Evolutionary conservation across 345 rosid genomes (phyloP), one percentile per base, ranked within the genome.

Genomic region (Citrus sp.): DNA sequence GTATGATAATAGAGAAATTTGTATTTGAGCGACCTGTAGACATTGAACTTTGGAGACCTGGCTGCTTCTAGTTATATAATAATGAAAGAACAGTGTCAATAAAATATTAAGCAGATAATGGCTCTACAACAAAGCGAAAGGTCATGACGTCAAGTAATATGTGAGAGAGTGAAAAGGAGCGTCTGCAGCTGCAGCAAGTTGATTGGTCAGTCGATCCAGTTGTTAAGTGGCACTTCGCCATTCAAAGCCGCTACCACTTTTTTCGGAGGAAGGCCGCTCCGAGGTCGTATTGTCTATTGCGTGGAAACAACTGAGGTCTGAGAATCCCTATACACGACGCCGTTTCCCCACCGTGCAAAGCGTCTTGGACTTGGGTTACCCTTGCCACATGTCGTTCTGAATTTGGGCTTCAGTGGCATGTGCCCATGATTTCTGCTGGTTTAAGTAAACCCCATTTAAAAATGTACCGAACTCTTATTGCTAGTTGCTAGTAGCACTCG

Each of bases 61-160:
- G 40, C 25, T 28, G 46, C 38, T 7, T 34, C 66, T 56, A 27
- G 18, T 64, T 34, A 40, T 58, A 72, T 42, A 63, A 66, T 32
- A 12, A 2, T 3, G 3, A 46, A 46, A 46, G 14, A 27, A 19
- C 10, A 64, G 27, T 61, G 6, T 13, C 28, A 73, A 40, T 72
- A 79, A 66, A 74, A 67, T 80, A 79, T 70, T 72, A 73, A 24
- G 49, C 67, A n/a, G 64, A 42, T 1, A 14, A 32, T 82, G 92
- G 85, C 94, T 87, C 80, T 82, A 82, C 38, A 49, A 74, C 62
- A 55, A 72, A 46, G 46, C 84, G 78, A 84, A 87, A 62, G 78
- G 89, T 28, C 86, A 67, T n/a, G 64, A 51, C 55, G 49, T 58
- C 40, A 64, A 61, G 49, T 27, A 25, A 30, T n/a, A 27, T 18